Evolutionary conservation across 148 eudicot genomes (phyloP).

Genomic region (Spergularia bocconei): DNA sequence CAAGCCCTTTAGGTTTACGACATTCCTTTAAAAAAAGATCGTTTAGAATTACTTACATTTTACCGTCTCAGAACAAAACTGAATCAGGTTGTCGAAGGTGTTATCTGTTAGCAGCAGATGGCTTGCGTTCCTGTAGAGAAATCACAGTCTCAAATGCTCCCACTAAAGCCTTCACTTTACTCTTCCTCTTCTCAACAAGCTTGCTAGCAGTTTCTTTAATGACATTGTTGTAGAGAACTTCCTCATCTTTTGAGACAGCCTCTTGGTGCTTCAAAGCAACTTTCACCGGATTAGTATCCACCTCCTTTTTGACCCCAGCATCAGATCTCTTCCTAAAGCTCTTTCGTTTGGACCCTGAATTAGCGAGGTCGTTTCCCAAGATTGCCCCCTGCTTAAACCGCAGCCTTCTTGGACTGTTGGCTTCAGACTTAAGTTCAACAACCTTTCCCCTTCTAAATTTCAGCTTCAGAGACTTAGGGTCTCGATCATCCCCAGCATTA

Average conservation of each 20-base stretch:
- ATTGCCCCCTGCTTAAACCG: constrained; percentile 43
- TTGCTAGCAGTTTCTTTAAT: constrained; percentile 90
- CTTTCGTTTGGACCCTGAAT: constrained; percentile 31
- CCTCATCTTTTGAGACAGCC: constrained; percentile 60
- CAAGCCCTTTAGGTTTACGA: not conserved
- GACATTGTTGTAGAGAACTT: constrained; percentile 62
- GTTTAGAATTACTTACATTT: not conserved
- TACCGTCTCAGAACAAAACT: not conserved
- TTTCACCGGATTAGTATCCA: constrained; percentile 32
- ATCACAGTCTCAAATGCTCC: constrained; percentile 96
- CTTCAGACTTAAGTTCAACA: constrained; percentile 45
- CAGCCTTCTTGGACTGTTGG: constrained; percentile 41
- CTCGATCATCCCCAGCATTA: constrained; percentile 33
- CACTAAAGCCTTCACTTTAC: constrained; percentile 92
- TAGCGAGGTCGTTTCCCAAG: constrained; percentile 29
- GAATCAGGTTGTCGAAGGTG: not conserved
- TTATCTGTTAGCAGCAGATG: constrained; percentile 30
- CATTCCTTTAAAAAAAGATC: constrained; percentile 1
- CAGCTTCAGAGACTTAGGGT: constrained; percentile 34
- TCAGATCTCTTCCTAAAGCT: constrained; percentile 31
- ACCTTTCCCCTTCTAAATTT: constrained; percentile 72
- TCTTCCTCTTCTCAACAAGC: constrained; percentile 74
- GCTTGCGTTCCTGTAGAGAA: constrained; percentile 67
- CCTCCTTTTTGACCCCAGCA: constrained; percentile 20
- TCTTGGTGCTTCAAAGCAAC: constrained; percentile 82